phyloP scores from a whole-genome alignment of 108 stramenopile species.

The Pseudonitzschia pungens region DNA sequence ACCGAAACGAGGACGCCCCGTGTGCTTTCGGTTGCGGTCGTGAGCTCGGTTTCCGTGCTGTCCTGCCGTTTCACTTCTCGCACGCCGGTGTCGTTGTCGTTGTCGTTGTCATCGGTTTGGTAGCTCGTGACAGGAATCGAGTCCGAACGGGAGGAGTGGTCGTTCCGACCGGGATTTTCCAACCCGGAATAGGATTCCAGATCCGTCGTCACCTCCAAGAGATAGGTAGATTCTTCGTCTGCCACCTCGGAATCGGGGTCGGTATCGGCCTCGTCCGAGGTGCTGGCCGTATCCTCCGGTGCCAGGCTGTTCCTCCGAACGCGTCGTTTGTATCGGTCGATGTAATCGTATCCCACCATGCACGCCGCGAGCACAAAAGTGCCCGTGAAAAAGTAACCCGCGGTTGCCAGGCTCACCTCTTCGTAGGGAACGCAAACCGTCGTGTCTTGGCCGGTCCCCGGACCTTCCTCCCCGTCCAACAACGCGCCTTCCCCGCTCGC shows the following conservation, averaged over 20 bases:
- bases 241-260: not conserved
- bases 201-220: not conserved
- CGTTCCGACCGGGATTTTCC: not conserved
- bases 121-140: not conserved
- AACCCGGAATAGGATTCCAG: not conserved
- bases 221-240: not conserved
- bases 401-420: constrained; percentile 28
- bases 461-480: not conserved
- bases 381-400: constrained; percentile 34
- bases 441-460: not conserved
- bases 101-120: not conserved
- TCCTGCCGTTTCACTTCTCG: not conserved
- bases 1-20: constrained; percentile 5
- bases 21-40: constrained; percentile 1
- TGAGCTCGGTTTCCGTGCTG: not conserved
- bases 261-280: not conserved
- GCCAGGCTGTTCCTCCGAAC: constrained; percentile 5
- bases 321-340: constrained; percentile 25
- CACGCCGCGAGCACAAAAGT: constrained; percentile 33
- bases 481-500: too few species aligned
- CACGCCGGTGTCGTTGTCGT: not conserved
- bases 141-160: not conserved
- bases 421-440: constrained; percentile 14
- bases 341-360: constrained; percentile 34
- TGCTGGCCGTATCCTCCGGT: not conserved